Percentiles rank a stretch among this genome's conserved stretches.
These are phyloP conservation scores for Xylaria sp. DNA, from an alignment of 2,329 filamentous ascomycete species.

Conservation along the genomic window DNA sequence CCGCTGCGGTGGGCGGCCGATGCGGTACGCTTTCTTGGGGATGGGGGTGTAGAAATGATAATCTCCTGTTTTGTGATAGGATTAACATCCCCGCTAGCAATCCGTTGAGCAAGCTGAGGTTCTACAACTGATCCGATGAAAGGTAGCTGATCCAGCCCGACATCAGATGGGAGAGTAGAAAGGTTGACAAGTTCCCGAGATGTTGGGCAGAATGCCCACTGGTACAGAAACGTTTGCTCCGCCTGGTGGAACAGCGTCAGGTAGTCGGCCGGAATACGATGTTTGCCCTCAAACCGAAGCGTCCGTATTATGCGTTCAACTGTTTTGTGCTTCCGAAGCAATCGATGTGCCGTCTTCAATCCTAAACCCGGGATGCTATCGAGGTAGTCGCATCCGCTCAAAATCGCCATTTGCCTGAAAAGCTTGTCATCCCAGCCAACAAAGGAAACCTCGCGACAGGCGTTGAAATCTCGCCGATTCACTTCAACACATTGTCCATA, in stretches of 20 bases:
- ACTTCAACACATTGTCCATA: slow-evolving; percentile 94
- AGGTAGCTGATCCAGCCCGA: slow-evolving; percentile 73
- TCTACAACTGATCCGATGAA: slow-evolving; percentile 81
- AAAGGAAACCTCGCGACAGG: slow-evolving; percentile 85
- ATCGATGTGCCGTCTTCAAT: slow-evolving; percentile 89
- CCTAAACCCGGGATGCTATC: slow-evolving; percentile 83
- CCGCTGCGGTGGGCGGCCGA: slow-evolving; percentile 32
- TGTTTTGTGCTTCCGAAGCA: slow-evolving; percentile 88
- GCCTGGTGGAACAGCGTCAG: slow-evolving; percentile 81
- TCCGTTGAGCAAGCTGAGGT: slow-evolving; percentile 69
- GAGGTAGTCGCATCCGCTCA: slow-evolving; percentile 97
- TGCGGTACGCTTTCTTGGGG: slow-evolving; percentile 47
- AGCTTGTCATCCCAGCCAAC: slow-evolving; percentile 91
- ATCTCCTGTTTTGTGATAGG: slow-evolving; percentile 83
- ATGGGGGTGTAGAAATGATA: slow-evolving; percentile 48
- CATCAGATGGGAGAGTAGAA: slow-evolving; percentile 66
- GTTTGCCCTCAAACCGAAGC: slow-evolving; percentile 88
- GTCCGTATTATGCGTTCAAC: slow-evolving; percentile 82
- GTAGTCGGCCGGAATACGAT: slow-evolving; percentile 80
- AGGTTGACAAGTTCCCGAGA: slow-evolving; percentile 75
- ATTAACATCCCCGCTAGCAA: slow-evolving; percentile 83
- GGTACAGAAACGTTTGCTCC: slow-evolving; percentile 90
- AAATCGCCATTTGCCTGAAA: slow-evolving; percentile 93
- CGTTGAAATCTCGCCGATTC: slow-evolving; percentile 84
- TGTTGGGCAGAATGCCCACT: slow-evolving; percentile 88